A percentile compares a stretch with the other conserved stretches of the same genome.
Conservation (phyloP, 1,284 basidiomycete genomes). For the Pascua guehoae region DNA sequence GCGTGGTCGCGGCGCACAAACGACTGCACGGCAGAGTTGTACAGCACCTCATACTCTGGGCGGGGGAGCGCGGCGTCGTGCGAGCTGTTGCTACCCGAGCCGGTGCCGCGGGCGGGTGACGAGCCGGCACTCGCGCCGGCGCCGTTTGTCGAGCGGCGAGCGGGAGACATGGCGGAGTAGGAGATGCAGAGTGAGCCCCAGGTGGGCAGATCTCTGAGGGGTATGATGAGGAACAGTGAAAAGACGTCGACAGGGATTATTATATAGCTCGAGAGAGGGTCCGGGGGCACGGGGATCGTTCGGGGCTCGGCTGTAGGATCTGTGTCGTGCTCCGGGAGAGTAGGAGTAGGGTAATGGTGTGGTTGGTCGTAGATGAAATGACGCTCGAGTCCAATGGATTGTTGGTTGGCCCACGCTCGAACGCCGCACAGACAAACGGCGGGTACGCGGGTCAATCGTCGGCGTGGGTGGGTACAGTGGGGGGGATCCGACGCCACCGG, state of each 20-base stretch:
- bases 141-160: background rate
- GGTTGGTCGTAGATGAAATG: background rate
- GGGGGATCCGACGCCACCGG: no score
- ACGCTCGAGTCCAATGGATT: background rate
- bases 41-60: slow-evolving; percentile 31
- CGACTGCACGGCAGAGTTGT: slow-evolving; percentile 45
- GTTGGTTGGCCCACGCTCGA: no score
- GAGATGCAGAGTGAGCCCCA: slow-evolving; percentile 15
- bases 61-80: slow-evolving; percentile 2
- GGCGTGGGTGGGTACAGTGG: no score
- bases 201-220: slow-evolving; percentile 7
- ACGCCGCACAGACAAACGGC: no score
- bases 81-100: background rate
- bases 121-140: background rate
- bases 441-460: no score
- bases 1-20: slow-evolving; percentile 45
- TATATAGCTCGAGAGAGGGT: slow-evolving; percentile 5
- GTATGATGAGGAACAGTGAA: slow-evolving; percentile 13
- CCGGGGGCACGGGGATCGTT: no score
- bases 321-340: slow-evolving; percentile 10
- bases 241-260: slow-evolving; percentile 9
- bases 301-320: no score
- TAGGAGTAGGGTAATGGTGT: no score
- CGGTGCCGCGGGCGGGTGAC: background rate
- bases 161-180: slow-evolving; percentile 7